Base-by-base conservation (phyloP, 1,139 yeast species). In the Magnusiomyces fungicola region DNA sequence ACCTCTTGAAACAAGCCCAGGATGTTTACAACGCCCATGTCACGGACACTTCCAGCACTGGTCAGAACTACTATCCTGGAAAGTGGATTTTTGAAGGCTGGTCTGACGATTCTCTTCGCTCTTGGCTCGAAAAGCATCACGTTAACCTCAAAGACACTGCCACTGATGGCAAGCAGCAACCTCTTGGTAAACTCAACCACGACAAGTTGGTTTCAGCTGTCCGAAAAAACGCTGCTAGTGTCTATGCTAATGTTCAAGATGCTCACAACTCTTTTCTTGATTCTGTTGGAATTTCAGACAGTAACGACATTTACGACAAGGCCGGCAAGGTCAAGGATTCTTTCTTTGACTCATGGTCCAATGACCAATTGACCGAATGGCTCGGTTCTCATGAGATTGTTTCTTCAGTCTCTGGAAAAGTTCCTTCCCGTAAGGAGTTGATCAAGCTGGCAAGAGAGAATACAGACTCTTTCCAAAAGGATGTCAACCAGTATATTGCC, bases 11-110 rank as follows among this genome's bases (percentile, higher is more conserved):
- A 14, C 34, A 21, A 19, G 42, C 47, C 21, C 24, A 37, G 21
- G 14, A 45, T 7, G 19, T 22, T 19, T 45, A 45, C 43, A 27
- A 45, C 24, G 12, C 7, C 19, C 19, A 24, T 6, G 47, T 29
- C 4, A 5, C 43, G 18, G 19, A 29, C 19, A 16, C 7, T 3
- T n/a, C 40, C 5, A 18, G 9, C 34, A 6, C 18, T 16, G 37
- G 43, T 4, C 32, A 29, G 18, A 22, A 43, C 22, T 45, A 25
- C 21, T 41, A 45, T 42, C 47, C 47, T 2, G 43, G 47, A 3
- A 29, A 45, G n/a, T 45, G 47, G 47, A 22, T 45, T 14, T 45
- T 36, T 37, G 47, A 45, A 5, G n/a, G 18, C n/a, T 43, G 46
- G 46, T 43, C 46, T 5, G 46, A 43, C 22, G 18, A 33, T 22